Conservation (phyloP, 1,284 basidiomycete species). For the Tremellales sp. region DNA sequence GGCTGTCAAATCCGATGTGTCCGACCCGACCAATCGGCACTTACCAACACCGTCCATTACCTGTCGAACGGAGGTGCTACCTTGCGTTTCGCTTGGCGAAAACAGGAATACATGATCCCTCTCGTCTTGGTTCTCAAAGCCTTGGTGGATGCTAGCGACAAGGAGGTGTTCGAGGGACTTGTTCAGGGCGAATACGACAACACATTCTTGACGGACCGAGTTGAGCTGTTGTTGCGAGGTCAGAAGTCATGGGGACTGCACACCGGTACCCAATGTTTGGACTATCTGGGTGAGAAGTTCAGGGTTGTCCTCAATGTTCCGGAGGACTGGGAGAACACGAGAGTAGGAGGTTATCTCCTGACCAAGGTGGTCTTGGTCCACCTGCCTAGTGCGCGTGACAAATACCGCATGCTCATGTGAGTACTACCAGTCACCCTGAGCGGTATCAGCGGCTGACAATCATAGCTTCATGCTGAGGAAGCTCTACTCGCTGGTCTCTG, state of each 20-base stretch:
- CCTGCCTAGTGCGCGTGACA: constrained; percentile 82
- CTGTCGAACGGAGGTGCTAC: constrained; percentile 94
- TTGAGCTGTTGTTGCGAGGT: constrained; percentile 93
- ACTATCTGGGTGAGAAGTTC: constrained; percentile 98
- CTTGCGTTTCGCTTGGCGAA: constrained; percentile 93
- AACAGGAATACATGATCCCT: constrained; percentile 98
- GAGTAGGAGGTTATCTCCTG: constrained; percentile 79
- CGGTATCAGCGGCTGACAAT: background rate
- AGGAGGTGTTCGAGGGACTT: constrained; percentile 96
- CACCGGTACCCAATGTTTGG: constrained; percentile 89
- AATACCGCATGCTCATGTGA: constrained; percentile 92
- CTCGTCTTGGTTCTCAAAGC: constrained; percentile 97
- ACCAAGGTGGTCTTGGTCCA: constrained; percentile 88
- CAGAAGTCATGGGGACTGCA: constrained; percentile 89
- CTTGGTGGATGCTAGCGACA: constrained; percentile 88
- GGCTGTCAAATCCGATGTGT: constrained; percentile 96
- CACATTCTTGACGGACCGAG: constrained; percentile 95
- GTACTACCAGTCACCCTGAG: constrained; percentile 32
- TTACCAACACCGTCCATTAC: constrained; percentile 96
- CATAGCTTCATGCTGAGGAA: constrained; percentile 94
- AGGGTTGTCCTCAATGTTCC: constrained; percentile 85
- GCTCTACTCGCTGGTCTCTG: constrained; percentile 86
- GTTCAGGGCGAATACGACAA: constrained; percentile 97
- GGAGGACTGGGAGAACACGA: constrained; percentile 85
- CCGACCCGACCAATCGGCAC: constrained; percentile 81